Base-by-base conservation (phyloP, 1,284 basidiomycete genomes). In the Agaricales sp. region DNA sequence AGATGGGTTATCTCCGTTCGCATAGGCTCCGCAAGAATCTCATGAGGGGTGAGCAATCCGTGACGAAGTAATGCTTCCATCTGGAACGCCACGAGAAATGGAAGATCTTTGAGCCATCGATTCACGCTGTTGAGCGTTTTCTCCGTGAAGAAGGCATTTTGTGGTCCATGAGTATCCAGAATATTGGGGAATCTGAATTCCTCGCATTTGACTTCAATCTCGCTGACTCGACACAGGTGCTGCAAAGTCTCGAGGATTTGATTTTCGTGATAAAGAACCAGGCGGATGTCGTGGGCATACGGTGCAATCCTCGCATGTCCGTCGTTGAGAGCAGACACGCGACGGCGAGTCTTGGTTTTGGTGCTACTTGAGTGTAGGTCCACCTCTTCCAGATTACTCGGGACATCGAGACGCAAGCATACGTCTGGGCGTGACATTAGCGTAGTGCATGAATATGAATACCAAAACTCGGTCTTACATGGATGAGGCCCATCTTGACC, bases 71-170 rank as follows among this genome's bases (percentile, higher is more conserved):
- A 65, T 0, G 76, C 72, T 58, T 84, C 83, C 26, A 87, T 63
- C 60, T 88, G 85, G 57, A 87, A 87, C 1, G 78, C 79, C 41
- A 85, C 69, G 2, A 67, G 59, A 80, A 82, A 86, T 14, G 69
- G 61, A 39, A 77, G 68, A 13, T 61, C 60, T 16, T 62, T 58
- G 30, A 82, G 55, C 60, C 69, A 68, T 12, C 54, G 59, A 14
- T 67, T 63, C 19, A 83, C 58, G 18, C 63, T 62, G 53, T 70
- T 63, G 1, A 87, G 66, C 24, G 63, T 64, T 53, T 66, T 74
- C 8, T 57, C 54, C 0, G 63, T 55, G 56, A 81, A 86, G 54
- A 85, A 80, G 0, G 63, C 65, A 39, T 65, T 66, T 18, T 65
- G 56, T 48, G 65, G 61, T 1, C 79, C 73, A 21, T 79, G 73